These are phyloP conservation scores for Aegilops bicornis DNA, from an alignment of 176 grass and related monocot species.

Conservation along the genomic window DNA sequence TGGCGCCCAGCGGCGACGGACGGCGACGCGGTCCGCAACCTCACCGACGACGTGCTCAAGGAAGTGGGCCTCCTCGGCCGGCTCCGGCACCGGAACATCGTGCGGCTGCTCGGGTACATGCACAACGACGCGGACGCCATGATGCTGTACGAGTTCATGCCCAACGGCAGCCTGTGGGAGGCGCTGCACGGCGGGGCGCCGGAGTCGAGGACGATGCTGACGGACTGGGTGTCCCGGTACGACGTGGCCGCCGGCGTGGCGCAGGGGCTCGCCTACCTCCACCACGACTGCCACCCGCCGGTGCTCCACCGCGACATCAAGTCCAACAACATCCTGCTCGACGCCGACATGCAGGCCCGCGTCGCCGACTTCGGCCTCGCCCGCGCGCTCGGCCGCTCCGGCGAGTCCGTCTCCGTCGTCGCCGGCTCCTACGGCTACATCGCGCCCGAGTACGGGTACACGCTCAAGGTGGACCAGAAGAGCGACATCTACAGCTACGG, in stretches of 20 bases:
- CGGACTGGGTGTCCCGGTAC: slow-evolving; percentile 82
- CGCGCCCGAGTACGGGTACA: slow-evolving; percentile 97
- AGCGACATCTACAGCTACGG: slow-evolving; percentile 98
- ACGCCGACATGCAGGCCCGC: slow-evolving; percentile 70
- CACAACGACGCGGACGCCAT: slow-evolving; percentile 74
- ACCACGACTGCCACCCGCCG: slow-evolving; percentile 92
- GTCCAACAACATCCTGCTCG: slow-evolving; percentile 93
- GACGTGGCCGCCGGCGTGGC: slow-evolving; percentile 83
- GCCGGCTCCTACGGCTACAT: slow-evolving; percentile 97
- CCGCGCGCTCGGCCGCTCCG: slow-evolving; percentile 41
- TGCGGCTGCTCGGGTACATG: slow-evolving; percentile 79
- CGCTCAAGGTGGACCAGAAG: slow-evolving; percentile 96
- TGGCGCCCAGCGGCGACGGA: slow-evolving; percentile 42
- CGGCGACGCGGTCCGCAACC: not conserved
- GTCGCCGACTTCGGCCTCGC: slow-evolving; percentile 94
- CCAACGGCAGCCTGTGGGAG: slow-evolving; percentile 92
- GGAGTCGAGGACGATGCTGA: slow-evolving; percentile 36
- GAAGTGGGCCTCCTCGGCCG: slow-evolving; percentile 73
- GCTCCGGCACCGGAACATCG: slow-evolving; percentile 93
- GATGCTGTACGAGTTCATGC: slow-evolving; percentile 99
- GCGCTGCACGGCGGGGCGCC: slow-evolving; percentile 60
- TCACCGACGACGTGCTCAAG: slow-evolving; percentile 53
- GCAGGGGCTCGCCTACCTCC: slow-evolving; percentile 83
- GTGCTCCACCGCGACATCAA: slow-evolving; percentile 97
- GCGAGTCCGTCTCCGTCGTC: slow-evolving; percentile 74